phyloP scores from a whole-genome alignment of 371 early-diverging fungal genomes.

The Mucor indicus region DNA sequence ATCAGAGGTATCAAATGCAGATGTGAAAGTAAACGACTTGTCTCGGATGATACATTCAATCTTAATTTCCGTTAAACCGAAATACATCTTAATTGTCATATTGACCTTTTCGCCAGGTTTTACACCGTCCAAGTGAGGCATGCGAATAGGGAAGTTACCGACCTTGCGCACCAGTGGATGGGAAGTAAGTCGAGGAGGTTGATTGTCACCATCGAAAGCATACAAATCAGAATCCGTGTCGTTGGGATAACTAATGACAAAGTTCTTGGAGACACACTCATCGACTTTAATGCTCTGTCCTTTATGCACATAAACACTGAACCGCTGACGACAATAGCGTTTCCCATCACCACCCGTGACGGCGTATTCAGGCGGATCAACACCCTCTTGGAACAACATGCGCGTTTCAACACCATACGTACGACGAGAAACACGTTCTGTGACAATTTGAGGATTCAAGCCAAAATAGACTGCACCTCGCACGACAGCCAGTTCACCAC shows the following conservation, averaged over 20 bases:
- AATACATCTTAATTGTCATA: slow-evolving; percentile 54
- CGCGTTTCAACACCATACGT: slow-evolving; percentile 61
- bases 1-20: slow-evolving; percentile 35
- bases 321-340: slow-evolving; percentile 54
- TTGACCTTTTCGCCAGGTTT: slow-evolving; percentile 44
- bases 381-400: slow-evolving; percentile 53
- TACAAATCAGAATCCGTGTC: slow-evolving; percentile 50
- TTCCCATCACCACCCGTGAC: slow-evolving; percentile 45
- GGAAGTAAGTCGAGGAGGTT: slow-evolving; percentile 43
- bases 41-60: slow-evolving; percentile 49
- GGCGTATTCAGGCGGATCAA: slow-evolving; percentile 61
- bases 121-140: slow-evolving; percentile 44
- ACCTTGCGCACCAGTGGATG: slow-evolving; percentile 44
- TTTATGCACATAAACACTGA: slow-evolving; percentile 61
- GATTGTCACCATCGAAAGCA: slow-evolving; percentile 49
- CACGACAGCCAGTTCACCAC: slow-evolving; percentile 50
- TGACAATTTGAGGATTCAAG: slow-evolving; percentile 41
- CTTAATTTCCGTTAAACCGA: slow-evolving; percentile 51
- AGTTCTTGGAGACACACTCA: slow-evolving; percentile 62
- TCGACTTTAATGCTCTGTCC: slow-evolving; percentile 61
- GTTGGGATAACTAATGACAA: slow-evolving; percentile 56
- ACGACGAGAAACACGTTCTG: slow-evolving; percentile 55
- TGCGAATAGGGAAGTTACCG: slow-evolving; percentile 48
- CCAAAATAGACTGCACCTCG: slow-evolving; percentile 61
- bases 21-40: slow-evolving; percentile 43